Conservation (phyloP, 129 eudicot species). For the Helianthus tuberosus region DNA sequence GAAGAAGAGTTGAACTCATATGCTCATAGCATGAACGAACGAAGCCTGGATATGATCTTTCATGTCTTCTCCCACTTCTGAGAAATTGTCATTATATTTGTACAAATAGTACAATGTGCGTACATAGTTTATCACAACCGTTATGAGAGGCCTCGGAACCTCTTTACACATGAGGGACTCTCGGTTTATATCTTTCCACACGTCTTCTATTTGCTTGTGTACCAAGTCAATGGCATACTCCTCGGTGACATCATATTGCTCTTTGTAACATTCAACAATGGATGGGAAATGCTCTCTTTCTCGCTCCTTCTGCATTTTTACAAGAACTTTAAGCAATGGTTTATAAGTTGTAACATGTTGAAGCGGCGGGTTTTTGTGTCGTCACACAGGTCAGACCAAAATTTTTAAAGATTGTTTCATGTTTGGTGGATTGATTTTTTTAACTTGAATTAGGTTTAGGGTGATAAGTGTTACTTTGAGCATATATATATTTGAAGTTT, state of each 20-base stretch:
- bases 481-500: too few relatives aligned
- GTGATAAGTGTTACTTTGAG: too few relatives aligned
- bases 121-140: not conserved
- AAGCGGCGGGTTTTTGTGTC: too few relatives aligned
- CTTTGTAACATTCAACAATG: not conserved
- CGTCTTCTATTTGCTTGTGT: not conserved
- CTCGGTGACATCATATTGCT: not conserved
- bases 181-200: not conserved
- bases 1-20: too few relatives aligned
- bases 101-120: not conserved
- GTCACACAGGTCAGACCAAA: too few relatives aligned
- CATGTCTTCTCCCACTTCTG: not conserved
- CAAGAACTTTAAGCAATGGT: too few relatives aligned
- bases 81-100: not conserved
- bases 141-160: not conserved
- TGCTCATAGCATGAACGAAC: not conserved
- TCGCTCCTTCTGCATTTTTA: not conserved
- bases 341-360: too few relatives aligned
- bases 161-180: not conserved
- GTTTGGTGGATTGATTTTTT: too few relatives aligned
- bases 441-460: too few relatives aligned
- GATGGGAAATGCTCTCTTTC: slow-evolving; percentile 1
- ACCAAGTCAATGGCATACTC: not conserved
- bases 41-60: not conserved
- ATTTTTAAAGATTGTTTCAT: too few relatives aligned